Evolutionary conservation across 164 flowering plant species (phyloP), one percentile per base, ranked within the genome.

Genomic region (Echeveria elegans): DNA sequence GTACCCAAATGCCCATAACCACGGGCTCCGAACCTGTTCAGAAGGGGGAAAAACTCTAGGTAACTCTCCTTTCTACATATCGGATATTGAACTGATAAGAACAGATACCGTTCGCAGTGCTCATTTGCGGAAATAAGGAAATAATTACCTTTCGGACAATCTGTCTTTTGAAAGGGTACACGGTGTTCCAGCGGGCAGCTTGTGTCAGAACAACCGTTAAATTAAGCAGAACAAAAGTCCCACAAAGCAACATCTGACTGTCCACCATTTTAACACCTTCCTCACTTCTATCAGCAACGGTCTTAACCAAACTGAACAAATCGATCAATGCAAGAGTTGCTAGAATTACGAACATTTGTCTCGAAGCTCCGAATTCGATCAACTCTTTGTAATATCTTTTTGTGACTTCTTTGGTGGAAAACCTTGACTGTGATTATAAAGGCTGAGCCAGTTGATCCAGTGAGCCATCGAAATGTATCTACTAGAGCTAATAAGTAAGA

Each of bases 251-350:
- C 7, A 52, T 52, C 61, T 56, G 61, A 16, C 26, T 3, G 61
- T 56, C 32, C 61, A 56, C 31, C 2, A 15, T 28, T 56, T 12
- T n/a, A 10, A 26, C 14, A 28, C 30, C 4, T 12, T 56, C 32
- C 32, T 26, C 8, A 19, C 32, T 26, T 29, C 23, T 0, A 56
- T 3, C 8, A 2, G 32, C 61, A 30, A 78, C 59, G 12, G 67
- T 40, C 37, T 79, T 79, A 69, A 69, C 43, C 4, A 89, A 66
- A 64, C 86, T 77, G 14, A 80, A 64, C 31, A 85, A 63, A 68
- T 89, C 87, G 41, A 86, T 58, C 79, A 86, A 32, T n/a, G 93
- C 87, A 36, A 88, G 40, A 7, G 87, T 79, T 30, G 93, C 65
- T 38, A 89, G 18, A 2, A 86, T 64, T 58, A 74, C 72, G 64